Conservation (phyloP, 805 yeast genomes). For the Maudiozyma barnettii region DNA sequence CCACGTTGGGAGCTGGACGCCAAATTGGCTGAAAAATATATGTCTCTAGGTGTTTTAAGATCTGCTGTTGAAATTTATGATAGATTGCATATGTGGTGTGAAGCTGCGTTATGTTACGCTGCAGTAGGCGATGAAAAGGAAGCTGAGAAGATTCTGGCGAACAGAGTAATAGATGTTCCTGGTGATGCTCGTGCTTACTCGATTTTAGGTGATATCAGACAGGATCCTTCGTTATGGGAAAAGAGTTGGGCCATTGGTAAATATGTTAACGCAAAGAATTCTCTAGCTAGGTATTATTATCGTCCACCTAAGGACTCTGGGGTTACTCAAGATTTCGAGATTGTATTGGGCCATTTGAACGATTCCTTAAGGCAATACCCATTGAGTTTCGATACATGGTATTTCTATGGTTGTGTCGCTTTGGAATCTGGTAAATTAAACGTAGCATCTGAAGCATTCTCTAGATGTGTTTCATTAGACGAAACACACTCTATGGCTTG, state of each 20-base stretch:
- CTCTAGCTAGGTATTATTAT: slow-evolving; percentile 66
- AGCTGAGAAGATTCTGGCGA: slow-evolving; percentile 51
- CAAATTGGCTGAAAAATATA: slow-evolving; percentile 72
- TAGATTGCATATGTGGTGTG: slow-evolving; percentile 63
- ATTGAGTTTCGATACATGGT: slow-evolving; percentile 74
- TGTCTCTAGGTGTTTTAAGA: slow-evolving; percentile 74
- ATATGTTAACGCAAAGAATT: slow-evolving; percentile 77
- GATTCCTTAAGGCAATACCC: slow-evolving; percentile 72
- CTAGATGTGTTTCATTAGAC: slow-evolving; percentile 80
- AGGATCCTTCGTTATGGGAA: slow-evolving; percentile 68
- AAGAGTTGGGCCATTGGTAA: slow-evolving; percentile 81
- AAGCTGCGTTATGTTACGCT: slow-evolving; percentile 85
- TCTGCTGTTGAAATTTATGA: slow-evolving; percentile 87
- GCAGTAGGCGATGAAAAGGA: slow-evolving; percentile 64
- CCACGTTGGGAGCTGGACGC: slow-evolving; percentile 84
- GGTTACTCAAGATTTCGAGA: slow-evolving; percentile 38
- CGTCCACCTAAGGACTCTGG: slow-evolving; percentile 52
- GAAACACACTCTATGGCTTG: slow-evolving; percentile 75
- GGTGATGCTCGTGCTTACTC: slow-evolving; percentile 76
- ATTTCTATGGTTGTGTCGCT: slow-evolving; percentile 84
- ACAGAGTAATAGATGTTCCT: slow-evolving; percentile 48
- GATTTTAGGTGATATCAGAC: slow-evolving; percentile 75
- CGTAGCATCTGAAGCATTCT: slow-evolving; percentile 82
- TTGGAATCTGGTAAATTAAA: slow-evolving; percentile 62
- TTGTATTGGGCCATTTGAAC: slow-evolving; percentile 57